Base-by-base conservation (phyloP, 1,284 basidiomycete species). In the Melampsora americana region DNA sequence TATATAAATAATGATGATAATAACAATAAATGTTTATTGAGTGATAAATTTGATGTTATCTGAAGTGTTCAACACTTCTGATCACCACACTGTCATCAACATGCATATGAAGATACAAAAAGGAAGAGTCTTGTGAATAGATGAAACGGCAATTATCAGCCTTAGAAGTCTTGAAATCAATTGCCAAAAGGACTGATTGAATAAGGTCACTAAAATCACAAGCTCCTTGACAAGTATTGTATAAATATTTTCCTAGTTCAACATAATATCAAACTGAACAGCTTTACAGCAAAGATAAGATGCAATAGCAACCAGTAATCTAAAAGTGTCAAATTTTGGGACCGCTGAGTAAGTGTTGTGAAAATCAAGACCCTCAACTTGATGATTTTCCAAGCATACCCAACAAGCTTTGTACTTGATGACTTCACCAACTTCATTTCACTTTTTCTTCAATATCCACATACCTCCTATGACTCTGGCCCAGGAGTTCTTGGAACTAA, bases 401-500 rank as follows among this genome's bases (percentile, higher is more conserved):
- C 18, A 20, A 7, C 30, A n/a, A 11, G 56, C 56, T n/a, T 60
- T 60, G 23, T 60, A 60, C 11, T 28, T 60, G 9, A 16, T n/a
- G 23, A 60, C 23, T 11, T 11, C 11, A 60, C 56, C 56, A 16
- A 60, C 9, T 60, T 60, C 23, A 26, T 60, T 28, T n/a, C 26
- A 11, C 56, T 60, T 60, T 60, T 60, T 14, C 56, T n/a, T 60
- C 56, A 60, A n/a, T n/a, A 60, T n/a, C 56, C 56, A 60, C 26
- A 28, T 60, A 11, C 56, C 56, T n/a, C 56, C 56, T 11, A 60
- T 60, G 11, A 60, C 23, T 9, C 26, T 16, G 11, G 23, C 26
- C 26, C 56, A 9, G 9, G 16, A 16, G 56, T 14, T 60, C 23
- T 14, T 14, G 56, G 16, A 11, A 60, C 56, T 28, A 60, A n/a